Conservation (phyloP, 768 basidiomycete genomes). For the Lactarius psammicola region DNA sequence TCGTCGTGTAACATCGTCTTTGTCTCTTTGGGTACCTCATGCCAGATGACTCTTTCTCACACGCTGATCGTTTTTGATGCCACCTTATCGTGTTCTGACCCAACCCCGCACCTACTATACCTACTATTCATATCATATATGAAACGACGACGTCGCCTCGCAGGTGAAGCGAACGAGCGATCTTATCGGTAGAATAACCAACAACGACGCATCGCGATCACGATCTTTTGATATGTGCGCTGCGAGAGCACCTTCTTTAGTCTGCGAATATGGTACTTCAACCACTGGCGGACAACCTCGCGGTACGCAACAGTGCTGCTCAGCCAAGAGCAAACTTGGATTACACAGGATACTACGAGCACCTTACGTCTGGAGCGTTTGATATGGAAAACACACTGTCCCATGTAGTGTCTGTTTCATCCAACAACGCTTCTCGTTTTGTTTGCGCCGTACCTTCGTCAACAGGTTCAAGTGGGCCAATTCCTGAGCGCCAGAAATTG, state of each 20-base stretch:
- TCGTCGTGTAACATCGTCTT: slow-evolving; percentile 60
- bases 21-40: neutral
- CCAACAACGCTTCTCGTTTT: neutral
- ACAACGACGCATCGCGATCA: too few species aligned
- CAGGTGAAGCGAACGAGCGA: neutral
- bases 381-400: neutral
- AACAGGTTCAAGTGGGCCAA: neutral
- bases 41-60: too few species aligned
- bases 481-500: neutral
- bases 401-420: neutral
- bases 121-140: neutral
- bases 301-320: too few species aligned
- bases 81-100: neutral
- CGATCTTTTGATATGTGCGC: too few species aligned
- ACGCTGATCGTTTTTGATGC: neutral
- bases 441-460: neutral
- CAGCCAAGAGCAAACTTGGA: too few species aligned
- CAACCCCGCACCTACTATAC: neutral
- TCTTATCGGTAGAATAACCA: neutral
- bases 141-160: neutral
- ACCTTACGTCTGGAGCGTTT: neutral
- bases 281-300: too few species aligned
- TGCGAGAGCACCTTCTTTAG: too few species aligned
- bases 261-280: too few species aligned
- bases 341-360: neutral